Conservation (phyloP, 495 filamentous ascomycete genomes). For the Podospora appendiculata region DNA sequence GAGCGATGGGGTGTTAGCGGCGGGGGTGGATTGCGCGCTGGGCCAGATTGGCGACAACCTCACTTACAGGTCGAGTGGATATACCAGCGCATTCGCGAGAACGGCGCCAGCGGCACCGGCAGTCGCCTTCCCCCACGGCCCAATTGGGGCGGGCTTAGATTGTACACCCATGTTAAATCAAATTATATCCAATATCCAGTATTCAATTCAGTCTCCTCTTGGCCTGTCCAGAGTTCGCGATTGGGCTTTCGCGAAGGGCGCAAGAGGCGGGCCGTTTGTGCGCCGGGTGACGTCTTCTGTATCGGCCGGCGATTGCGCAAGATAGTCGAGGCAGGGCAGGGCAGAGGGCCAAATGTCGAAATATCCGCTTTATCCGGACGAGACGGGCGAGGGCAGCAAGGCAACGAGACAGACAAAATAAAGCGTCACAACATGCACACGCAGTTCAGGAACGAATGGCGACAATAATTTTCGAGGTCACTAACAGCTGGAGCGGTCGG, state of each 20-base stretch:
- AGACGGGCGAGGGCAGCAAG: too few relatives aligned
- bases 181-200: background rate
- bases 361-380: too few relatives aligned
- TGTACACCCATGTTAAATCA: constrained; percentile 60
- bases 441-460: too few relatives aligned
- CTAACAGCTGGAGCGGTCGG: background rate
- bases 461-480: too few relatives aligned
- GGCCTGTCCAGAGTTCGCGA: background rate
- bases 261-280: background rate
- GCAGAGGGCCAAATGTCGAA: too few relatives aligned
- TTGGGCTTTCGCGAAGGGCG: background rate
- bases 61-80: constrained; percentile 91
- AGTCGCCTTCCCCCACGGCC: constrained; percentile 89
- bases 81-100: constrained; percentile 90
- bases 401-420: background rate
- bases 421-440: too few relatives aligned
- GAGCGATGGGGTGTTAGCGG: background rate
- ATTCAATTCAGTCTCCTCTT: too few relatives aligned
- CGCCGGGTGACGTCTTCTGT: too few relatives aligned
- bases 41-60: background rate
- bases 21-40: background rate
- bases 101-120: constrained; percentile 92
- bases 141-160: constrained; percentile 70
- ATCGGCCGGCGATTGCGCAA: too few relatives aligned
- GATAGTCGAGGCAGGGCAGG: too few relatives aligned